Evolutionary conservation across 1,139 yeast genomes (phyloP).

Genomic region (Yamadazyma dushanensis): DNA sequence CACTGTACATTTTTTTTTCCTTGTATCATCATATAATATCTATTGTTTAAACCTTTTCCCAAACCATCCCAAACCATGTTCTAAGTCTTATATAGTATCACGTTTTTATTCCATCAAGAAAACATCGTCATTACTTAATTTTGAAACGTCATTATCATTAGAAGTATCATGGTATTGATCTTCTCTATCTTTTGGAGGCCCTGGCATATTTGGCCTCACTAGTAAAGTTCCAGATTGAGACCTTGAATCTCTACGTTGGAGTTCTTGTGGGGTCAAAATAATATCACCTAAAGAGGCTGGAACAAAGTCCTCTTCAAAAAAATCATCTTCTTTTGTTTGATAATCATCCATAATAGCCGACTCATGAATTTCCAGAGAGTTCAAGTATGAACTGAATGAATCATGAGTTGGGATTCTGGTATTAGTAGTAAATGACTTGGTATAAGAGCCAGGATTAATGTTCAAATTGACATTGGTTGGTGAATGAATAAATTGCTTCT

Average conservation of each 20-base stretch:
- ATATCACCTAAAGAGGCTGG: slow-evolving; percentile 75
- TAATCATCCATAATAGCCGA: slow-evolving; percentile 40
- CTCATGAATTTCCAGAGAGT: slow-evolving; percentile 5
- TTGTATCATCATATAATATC: not conserved
- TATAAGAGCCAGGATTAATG: slow-evolving; percentile 1
- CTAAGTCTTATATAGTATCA: no score
- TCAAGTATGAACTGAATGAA: slow-evolving; percentile 16
- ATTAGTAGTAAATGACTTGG: slow-evolving; percentile 8
- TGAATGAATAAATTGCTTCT: slow-evolving; percentile 13
- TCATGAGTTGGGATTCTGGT: slow-evolving; percentile 7
- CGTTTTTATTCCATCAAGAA: slow-evolving; percentile 36
- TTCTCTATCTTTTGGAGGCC: slow-evolving; percentile 1
- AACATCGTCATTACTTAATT: slow-evolving; percentile 14
- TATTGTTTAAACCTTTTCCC: no score
- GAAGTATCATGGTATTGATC: slow-evolving; percentile 2
- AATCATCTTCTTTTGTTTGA: slow-evolving; percentile 19
- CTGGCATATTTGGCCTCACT: slow-evolving; percentile 32
- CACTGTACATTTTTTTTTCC: not conserved
- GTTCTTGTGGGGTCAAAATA: slow-evolving; percentile 73
- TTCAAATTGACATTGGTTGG: slow-evolving; percentile 8
- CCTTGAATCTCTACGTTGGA: slow-evolving; percentile 63
- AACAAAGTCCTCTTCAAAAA: slow-evolving; percentile 69
- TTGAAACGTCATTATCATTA: slow-evolving; percentile 1
- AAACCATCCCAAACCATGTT: slow-evolving; percentile 1
- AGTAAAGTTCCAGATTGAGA: slow-evolving; percentile 48